Percentiles rank a stretch among this genome's conserved stretches.
phyloP scores from a whole-genome alignment of 805 yeast genomes.

The Metschnikowia similis region DNA sequence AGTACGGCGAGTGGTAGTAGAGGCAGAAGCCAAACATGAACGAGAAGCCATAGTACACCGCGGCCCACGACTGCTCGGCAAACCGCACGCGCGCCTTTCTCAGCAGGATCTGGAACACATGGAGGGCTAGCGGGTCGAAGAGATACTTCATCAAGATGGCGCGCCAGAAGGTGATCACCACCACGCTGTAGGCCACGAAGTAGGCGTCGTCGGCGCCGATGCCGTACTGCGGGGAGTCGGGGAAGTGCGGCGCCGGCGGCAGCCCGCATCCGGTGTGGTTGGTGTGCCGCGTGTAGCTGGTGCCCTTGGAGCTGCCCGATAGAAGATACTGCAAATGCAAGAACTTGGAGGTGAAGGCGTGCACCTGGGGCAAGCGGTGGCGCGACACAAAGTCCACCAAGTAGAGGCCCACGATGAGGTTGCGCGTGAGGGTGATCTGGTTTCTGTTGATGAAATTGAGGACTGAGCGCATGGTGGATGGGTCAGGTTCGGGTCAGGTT shows the following conservation, averaged over 20 bases:
- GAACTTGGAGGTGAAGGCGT: conserved; percentile 30
- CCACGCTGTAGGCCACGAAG: conserved; percentile 50
- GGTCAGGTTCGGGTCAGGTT: not conserved
- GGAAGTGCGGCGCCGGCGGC: not conserved
- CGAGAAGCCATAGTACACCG: conserved; percentile 54
- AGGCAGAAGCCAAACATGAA: conserved; percentile 56
- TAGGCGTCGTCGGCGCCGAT: conserved; percentile 54
- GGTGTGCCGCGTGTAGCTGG: not conserved
- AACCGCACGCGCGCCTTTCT: conserved; percentile 60
- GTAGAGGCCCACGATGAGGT: conserved; percentile 25
- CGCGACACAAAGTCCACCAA: conserved; percentile 20
- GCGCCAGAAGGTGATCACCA: conserved; percentile 55
- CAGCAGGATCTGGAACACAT: conserved; percentile 38
- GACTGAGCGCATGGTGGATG: conserved; percentile 4
- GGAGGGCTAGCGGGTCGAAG: conserved; percentile 53
- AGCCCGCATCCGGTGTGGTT: not conserved
- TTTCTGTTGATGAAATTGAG: conserved; percentile 28
- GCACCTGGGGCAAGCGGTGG: conserved; percentile 13
- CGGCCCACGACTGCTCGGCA: conserved; percentile 84
- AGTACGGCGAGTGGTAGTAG: conserved; percentile 57
- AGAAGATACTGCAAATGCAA: conserved; percentile 30
- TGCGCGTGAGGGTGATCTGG: conserved; percentile 32
- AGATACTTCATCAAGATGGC: conserved; percentile 55
- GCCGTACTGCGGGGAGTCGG: conserved; percentile 35
- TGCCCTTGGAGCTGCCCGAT: not conserved